Percentiles rank a stretch among this genome's conserved stretches.
Conservation (phyloP, 805 yeast genomes). For the Torulaspora gathmanii region DNA sequence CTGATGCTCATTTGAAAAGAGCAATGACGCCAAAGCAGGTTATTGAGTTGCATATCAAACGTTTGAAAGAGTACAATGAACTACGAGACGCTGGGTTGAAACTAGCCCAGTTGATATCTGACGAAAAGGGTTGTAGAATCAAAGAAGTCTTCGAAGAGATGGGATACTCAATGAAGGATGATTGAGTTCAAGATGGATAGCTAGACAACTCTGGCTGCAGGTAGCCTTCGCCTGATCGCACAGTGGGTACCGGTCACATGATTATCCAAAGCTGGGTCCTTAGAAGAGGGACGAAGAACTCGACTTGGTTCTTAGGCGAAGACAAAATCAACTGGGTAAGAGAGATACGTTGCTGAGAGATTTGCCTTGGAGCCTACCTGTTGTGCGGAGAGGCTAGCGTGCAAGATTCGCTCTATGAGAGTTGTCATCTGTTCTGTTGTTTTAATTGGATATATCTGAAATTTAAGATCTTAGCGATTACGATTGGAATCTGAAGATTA, state of each 20-base stretch:
- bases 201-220: too few species aligned
- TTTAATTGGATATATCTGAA: background rate
- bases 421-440: background rate
- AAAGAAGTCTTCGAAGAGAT: constrained; percentile 51
- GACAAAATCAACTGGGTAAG: background rate
- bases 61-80: constrained; percentile 56
- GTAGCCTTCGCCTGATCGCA: too few species aligned
- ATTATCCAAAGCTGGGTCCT: too few species aligned
- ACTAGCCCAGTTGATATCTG: constrained; percentile 55
- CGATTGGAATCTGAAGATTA: background rate
- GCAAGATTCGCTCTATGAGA: background rate
- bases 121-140: constrained; percentile 46
- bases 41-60: constrained; percentile 48
- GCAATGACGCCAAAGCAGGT: constrained; percentile 38
- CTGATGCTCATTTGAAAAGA: background rate
- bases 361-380: background rate
- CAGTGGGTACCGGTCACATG: too few species aligned
- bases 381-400: background rate
- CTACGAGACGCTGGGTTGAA: constrained; percentile 57
- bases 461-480: background rate
- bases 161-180: constrained; percentile 35
- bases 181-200: background rate
- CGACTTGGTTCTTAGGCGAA: background rate
- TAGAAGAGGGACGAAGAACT: background rate
- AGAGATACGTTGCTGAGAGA: background rate